These are phyloP conservation scores for Sporothrix curviconia DNA, from an alignment of 2,329 filamentous ascomycete species.

Conservation along the genomic window DNA sequence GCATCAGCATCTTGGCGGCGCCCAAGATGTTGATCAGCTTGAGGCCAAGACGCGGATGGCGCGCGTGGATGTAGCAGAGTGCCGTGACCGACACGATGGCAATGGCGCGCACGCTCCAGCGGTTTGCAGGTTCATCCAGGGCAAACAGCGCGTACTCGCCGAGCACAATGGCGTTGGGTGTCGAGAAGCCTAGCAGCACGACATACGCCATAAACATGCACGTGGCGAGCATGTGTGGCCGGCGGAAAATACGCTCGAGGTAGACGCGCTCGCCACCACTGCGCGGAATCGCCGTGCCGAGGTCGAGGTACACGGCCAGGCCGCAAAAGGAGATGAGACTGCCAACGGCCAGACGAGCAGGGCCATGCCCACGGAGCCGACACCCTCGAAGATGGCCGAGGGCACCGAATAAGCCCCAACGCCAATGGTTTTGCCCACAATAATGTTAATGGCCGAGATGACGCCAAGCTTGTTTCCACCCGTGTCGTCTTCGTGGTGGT, in stretches of 20 bases:
- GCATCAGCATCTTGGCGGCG: slow-evolving; percentile 42
- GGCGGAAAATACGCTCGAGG: slow-evolving; percentile 45
- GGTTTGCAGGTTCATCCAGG: slow-evolving; percentile 31
- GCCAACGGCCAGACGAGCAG: slow-evolving; percentile 48
- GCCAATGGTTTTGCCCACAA: slow-evolving; percentile 34
- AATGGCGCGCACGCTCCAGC: slow-evolving; percentile 44
- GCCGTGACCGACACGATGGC: slow-evolving; percentile 40
- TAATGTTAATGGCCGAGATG: slow-evolving; percentile 32
- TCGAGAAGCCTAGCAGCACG: slow-evolving; percentile 44
- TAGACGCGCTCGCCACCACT: slow-evolving; percentile 48
- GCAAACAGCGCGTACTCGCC: slow-evolving; percentile 46
- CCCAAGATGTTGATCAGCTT: slow-evolving; percentile 43
- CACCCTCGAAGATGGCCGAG: slow-evolving; percentile 47
- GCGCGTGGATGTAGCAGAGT: slow-evolving; percentile 41
- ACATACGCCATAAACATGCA: slow-evolving; percentile 47
- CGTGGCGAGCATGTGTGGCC: slow-evolving; percentile 45
- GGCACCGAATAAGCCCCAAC: slow-evolving; percentile 49
- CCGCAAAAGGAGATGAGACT: slow-evolving; percentile 39
- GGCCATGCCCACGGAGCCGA: slow-evolving; percentile 48
- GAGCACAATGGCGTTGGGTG: slow-evolving; percentile 46
- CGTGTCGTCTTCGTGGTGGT: slow-evolving; percentile 19
- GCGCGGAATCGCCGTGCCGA: slow-evolving; percentile 38
- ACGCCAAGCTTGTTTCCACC: slow-evolving; percentile 34
- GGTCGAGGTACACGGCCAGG: slow-evolving; percentile 39
- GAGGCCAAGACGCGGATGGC: slow-evolving; percentile 40